Percentiles rank a stretch among this genome's conserved stretches.
phyloP scores from a whole-genome alignment of 2,329 filamentous ascomycete genomes.

The Hymenoscyphus linearis region DNA sequence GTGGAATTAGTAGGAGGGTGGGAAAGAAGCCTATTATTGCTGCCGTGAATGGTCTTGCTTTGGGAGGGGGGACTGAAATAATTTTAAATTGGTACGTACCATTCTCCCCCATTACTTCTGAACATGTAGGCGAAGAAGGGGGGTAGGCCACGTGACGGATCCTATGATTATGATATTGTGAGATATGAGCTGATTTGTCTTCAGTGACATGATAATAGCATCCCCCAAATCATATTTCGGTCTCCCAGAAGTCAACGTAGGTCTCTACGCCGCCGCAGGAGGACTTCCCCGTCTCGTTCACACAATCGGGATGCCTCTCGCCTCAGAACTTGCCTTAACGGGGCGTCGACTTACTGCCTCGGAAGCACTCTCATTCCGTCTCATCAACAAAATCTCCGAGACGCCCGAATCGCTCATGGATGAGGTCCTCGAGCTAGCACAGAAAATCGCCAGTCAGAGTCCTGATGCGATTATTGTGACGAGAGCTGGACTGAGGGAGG shows the following conservation, averaged over 20 bases:
- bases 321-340: slow-evolving; percentile 64
- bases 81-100: slow-evolving; percentile 42
- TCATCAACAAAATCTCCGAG: slow-evolving; percentile 61
- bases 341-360: slow-evolving; percentile 55
- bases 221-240: slow-evolving; percentile 55
- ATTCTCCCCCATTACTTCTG: not conserved
- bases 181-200: not conserved
- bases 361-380: slow-evolving; percentile 57
- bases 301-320: slow-evolving; percentile 60
- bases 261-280: slow-evolving; percentile 66
- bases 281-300: slow-evolving; percentile 62
- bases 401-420: slow-evolving; percentile 40
- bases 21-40: slow-evolving; percentile 73
- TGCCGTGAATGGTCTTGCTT: slow-evolving; percentile 71
- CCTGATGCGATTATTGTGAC: slow-evolving; percentile 72
- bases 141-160: too few species aligned
- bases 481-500: slow-evolving; percentile 62
- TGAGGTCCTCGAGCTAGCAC: slow-evolving; percentile 57
- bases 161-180: not conserved
- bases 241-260: slow-evolving; percentile 65
- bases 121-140: too few species aligned
- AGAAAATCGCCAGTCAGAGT: slow-evolving; percentile 56
- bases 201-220: slow-evolving; percentile 64
- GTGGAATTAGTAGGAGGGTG: slow-evolving; percentile 58
- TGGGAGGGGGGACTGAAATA: slow-evolving; percentile 76